Percentiles rank a stretch among this genome's conserved stretches.
Conservation (phyloP, 257 asterid genomes). For the Jasminum sambac region DNA sequence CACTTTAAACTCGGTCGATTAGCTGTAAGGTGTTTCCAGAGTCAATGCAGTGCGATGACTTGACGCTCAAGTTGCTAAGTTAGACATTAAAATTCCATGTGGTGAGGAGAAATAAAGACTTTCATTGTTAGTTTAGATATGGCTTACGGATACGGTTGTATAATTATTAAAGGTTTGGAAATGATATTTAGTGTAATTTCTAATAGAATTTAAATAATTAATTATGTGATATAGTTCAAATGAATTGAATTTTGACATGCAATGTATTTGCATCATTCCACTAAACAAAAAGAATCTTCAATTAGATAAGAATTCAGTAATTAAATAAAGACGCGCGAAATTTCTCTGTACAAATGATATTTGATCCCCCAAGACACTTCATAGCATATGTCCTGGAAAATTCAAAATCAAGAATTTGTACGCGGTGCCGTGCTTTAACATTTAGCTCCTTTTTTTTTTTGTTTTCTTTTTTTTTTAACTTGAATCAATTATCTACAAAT, state of each 20-base stretch:
- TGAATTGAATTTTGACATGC: not conserved
- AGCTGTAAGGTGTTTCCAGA: too few relatives aligned
- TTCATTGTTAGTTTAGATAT: too few relatives aligned
- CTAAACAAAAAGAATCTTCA: not conserved
- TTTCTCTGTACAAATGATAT: not conserved
- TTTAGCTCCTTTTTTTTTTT: not conserved
- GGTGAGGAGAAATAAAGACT: too few relatives aligned
- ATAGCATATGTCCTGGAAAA: not conserved
- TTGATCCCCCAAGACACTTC: not conserved
- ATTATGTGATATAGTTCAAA: not conserved
- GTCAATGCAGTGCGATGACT: too few relatives aligned
- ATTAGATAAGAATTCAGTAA: not conserved
- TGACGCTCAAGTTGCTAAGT: too few relatives aligned
- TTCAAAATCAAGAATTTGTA: not conserved
- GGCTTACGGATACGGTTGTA: too few relatives aligned
- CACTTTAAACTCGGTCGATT: too few relatives aligned
- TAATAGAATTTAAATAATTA: too few relatives aligned
- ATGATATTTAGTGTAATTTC: too few relatives aligned
- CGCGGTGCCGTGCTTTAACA: not conserved
- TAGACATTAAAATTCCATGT: too few relatives aligned
- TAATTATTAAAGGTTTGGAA: not conserved
- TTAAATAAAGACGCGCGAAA: not conserved
- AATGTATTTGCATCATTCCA: not conserved
- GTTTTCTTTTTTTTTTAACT: not conserved
- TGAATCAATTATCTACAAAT: constrained; percentile 5